Percentiles rank a stretch among this genome's conserved stretches.
phyloP scores from a whole-genome alignment of 2,329 filamentous ascomycete genomes.

The Keithomyces neogunnii region DNA sequence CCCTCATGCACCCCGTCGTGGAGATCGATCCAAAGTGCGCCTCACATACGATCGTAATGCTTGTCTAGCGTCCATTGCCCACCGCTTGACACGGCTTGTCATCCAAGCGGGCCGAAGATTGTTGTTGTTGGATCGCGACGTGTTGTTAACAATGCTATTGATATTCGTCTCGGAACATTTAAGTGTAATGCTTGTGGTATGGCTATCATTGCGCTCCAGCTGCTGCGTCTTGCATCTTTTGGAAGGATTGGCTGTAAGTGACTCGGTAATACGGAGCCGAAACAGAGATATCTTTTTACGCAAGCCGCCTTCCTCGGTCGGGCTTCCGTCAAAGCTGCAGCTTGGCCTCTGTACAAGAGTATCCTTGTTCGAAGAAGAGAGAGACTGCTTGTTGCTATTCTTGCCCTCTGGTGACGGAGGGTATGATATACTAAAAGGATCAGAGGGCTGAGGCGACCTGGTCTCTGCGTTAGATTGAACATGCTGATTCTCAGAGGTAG shows the following conservation, averaged over 20 bases:
- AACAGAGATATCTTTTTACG: conserved; percentile 23
- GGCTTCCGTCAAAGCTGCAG: conserved; percentile 4
- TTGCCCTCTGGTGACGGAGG: conserved; percentile 15
- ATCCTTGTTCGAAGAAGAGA: conserved; percentile 6
- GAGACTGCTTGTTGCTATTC: conserved; percentile 7
- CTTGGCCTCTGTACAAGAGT: conserved; percentile 8
- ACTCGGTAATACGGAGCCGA: conserved; percentile 15
- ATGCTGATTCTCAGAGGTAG: conserved; percentile 7
- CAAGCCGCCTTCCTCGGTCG: conserved; percentile 9
- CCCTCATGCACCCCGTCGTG: conserved; percentile 10
- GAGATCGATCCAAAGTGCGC: conserved; percentile 22
- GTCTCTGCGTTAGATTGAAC: conserved; percentile 5
- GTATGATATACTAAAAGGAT: conserved; percentile 27
- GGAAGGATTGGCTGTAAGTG: conserved; percentile 5
- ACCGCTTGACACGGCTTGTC: conserved; percentile 21
- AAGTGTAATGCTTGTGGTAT: conserved; percentile 1
- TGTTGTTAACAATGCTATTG: conserved; percentile 2
- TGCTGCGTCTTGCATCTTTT: conserved; percentile 8
- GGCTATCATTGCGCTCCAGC: conserved; percentile 5
- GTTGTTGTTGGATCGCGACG: neutral
- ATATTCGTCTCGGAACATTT: conserved; percentile 4
- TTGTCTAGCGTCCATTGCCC: conserved; percentile 24
- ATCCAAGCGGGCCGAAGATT: conserved; percentile 12
- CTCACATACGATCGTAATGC: conserved; percentile 24
- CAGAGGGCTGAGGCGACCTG: conserved; percentile 16